Evolutionary conservation across 768 basidiomycete species (phyloP), one percentile per base, ranked within the genome.

Genomic region (Mycena pura): DNA sequence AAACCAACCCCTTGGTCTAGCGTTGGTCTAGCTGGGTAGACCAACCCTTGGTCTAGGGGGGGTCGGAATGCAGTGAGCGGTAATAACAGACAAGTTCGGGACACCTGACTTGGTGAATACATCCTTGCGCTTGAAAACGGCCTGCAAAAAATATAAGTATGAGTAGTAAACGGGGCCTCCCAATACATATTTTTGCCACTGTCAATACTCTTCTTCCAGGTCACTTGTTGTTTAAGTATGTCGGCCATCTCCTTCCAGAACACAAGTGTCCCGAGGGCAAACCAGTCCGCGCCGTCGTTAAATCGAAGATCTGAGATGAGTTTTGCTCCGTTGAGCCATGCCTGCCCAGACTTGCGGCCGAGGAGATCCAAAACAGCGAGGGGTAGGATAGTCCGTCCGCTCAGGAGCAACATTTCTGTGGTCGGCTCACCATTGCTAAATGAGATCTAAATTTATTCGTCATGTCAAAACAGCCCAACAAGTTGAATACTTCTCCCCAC

Each of bases 271-370:
- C 48, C 64, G 8, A 71, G 39, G 46, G 44, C 24, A 38, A 57
- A 47, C 3, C 44, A 53, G 40, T 69, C 63, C 1, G n/a, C 24
- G 14, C 67, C 66, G 13, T 57, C 49, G 39, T 66, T 68, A 59
- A 27, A 67, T 27, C 66, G 32, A 8, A 22, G 63, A 28, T 69
- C 66, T 8, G 55, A 21, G 15, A 71, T 49, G 2, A 64, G 69
- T 47, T 59, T 44, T 6, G 56, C 50, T 10, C 70, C 70, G 46
- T 68, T 61, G 19, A 68, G 63, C 68, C 70, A 71, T 6, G 54
- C 59, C 39, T 70, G 66, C 5, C 68, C 66, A 34, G 24, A 56
- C 13, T 46, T 56, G 21, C 32, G 43, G 27, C 22, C 17, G 7
- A 56, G 34, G 41, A 51, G 43, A 3, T 45, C 21, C 2, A 56